Conservation (phyloP, 805 yeast species). For the Candida schatavii region DNA sequence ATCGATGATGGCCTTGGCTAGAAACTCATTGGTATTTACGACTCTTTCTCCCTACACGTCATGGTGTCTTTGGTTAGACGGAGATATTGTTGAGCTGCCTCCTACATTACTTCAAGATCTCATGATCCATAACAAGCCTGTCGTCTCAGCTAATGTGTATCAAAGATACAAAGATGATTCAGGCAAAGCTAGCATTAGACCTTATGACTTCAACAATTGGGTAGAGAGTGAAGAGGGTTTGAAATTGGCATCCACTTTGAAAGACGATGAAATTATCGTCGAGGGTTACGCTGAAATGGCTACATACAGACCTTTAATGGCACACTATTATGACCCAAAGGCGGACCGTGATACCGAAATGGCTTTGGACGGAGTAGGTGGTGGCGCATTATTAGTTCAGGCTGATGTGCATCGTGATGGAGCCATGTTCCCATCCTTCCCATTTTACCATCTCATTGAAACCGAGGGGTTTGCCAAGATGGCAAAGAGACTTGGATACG, state of each 20-base stretch:
- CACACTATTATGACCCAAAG: constrained; percentile 67
- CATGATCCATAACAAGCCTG: constrained; percentile 80
- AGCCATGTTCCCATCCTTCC: constrained; percentile 98
- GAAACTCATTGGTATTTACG: constrained; percentile 88
- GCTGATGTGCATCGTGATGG: constrained; percentile 99
- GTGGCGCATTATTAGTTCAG: constrained; percentile 92
- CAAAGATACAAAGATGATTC: constrained; percentile 72
- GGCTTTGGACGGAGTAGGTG: constrained; percentile 96
- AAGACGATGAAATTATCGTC: constrained; percentile 87
- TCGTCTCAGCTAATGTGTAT: constrained; percentile 88
- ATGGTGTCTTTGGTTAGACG: constrained; percentile 96
- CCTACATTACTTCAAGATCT: constrained; percentile 79
- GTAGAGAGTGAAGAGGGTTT: constrained; percentile 78
- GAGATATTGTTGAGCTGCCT: constrained; percentile 91
- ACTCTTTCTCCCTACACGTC: constrained; percentile 85
- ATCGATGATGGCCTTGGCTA: constrained; percentile 86
- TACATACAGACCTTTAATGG: constrained; percentile 94
- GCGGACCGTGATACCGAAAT: constrained; percentile 67
- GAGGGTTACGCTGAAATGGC: constrained; percentile 95
- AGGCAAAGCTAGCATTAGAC: constrained; percentile 59
- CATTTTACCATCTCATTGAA: constrained; percentile 94
- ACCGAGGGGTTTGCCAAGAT: constrained; percentile 98
- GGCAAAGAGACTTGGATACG: constrained; percentile 93
- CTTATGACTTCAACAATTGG: constrained; percentile 98
- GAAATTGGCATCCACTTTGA: constrained; percentile 65